phyloP scores from a whole-genome alignment of 1,139 yeast species.

The Geotrichum restrictum region DNA sequence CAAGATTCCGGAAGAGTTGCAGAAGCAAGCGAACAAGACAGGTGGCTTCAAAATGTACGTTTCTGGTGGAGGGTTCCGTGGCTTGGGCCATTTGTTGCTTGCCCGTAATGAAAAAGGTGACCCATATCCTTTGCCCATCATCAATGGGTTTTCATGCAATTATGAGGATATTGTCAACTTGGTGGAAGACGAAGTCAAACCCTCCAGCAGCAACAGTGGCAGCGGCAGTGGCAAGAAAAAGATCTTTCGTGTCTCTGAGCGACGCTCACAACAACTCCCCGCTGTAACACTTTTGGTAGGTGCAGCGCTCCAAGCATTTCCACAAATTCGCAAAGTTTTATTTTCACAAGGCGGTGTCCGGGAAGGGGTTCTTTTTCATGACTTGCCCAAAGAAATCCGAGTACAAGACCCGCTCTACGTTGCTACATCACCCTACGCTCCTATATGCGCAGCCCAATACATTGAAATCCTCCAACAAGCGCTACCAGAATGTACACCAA shows the following conservation, averaged over 20 bases:
- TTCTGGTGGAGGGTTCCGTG: slow-evolving; percentile 67
- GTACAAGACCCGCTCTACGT: slow-evolving; percentile 60
- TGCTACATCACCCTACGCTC: slow-evolving; percentile 63
- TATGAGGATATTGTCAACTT: slow-evolving; percentile 45
- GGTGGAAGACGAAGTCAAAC: slow-evolving; percentile 23
- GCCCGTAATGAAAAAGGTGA: slow-evolving; percentile 52
- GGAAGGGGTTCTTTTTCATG: slow-evolving; percentile 63
- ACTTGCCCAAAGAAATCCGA: slow-evolving; percentile 51
- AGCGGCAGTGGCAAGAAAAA: slow-evolving; percentile 35
- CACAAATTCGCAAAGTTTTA: slow-evolving; percentile 55
- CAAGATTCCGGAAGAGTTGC: slow-evolving; percentile 31
- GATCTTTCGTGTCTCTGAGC: slow-evolving; percentile 56
- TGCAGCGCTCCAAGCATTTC: slow-evolving; percentile 55
- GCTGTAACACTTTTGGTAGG: slow-evolving; percentile 59
- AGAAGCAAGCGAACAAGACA: slow-evolving; percentile 41
- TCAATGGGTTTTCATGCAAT: slow-evolving; percentile 59
- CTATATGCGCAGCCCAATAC: slow-evolving; percentile 52
- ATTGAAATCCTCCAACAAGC: slow-evolving; percentile 49
- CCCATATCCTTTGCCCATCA: slow-evolving; percentile 49
- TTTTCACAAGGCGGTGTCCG: slow-evolving; percentile 70
- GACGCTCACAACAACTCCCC: slow-evolving; percentile 59
- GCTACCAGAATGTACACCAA: slow-evolving; percentile 53
- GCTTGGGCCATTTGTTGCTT: slow-evolving; percentile 55
- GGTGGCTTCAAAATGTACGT: slow-evolving; percentile 60
- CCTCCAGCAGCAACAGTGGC: slow-evolving; percentile 19